phyloP scores from a whole-genome alignment of 768 basidiomycete genomes.

The Leucosporidium creatinivorum region DNA sequence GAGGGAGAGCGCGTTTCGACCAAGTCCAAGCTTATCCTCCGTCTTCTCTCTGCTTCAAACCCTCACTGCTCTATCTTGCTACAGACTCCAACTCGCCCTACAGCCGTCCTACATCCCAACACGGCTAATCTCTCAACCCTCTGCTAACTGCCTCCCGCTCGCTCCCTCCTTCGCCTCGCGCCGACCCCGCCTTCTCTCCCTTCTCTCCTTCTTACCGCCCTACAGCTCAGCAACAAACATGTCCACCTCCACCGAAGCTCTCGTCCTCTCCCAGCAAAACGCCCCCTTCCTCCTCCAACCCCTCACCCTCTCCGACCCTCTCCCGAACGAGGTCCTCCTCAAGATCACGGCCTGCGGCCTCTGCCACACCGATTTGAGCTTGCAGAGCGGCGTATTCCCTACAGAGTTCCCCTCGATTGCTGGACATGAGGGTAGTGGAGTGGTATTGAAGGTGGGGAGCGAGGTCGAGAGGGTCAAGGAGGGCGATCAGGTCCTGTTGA shows the following conservation, averaged over 20 bases:
- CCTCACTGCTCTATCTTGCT: too few relatives aligned
- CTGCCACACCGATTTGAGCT: constrained; percentile 32
- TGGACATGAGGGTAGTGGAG: constrained; percentile 26
- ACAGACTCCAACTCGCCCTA: too few relatives aligned
- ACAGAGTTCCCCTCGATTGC: constrained; percentile 14
- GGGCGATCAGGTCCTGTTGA: neutral
- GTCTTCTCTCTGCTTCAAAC: too few relatives aligned
- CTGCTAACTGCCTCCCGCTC: too few relatives aligned
- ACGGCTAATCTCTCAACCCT: too few relatives aligned
- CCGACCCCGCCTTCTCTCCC: too few relatives aligned
- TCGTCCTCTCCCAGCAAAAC: neutral
- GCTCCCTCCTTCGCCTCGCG: too few relatives aligned
- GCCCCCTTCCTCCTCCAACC: constrained; percentile 1
- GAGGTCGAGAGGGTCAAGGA: constrained; percentile 6
- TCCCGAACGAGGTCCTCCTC: constrained; percentile 31
- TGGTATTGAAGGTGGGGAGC: constrained; percentile 8
- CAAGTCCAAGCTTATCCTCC: too few relatives aligned
- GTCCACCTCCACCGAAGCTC: neutral
- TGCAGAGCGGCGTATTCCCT: constrained; percentile 11
- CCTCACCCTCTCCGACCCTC: constrained; percentile 12
- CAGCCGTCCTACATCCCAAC: too few relatives aligned
- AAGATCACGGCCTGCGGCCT: neutral
- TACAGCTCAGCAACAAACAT: too few relatives aligned
- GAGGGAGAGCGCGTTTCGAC: too few relatives aligned
- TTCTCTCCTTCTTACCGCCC: too few relatives aligned